Base-by-base conservation (phyloP, 202 grass and related monocot genomes). In the Zizania palustris region DNA sequence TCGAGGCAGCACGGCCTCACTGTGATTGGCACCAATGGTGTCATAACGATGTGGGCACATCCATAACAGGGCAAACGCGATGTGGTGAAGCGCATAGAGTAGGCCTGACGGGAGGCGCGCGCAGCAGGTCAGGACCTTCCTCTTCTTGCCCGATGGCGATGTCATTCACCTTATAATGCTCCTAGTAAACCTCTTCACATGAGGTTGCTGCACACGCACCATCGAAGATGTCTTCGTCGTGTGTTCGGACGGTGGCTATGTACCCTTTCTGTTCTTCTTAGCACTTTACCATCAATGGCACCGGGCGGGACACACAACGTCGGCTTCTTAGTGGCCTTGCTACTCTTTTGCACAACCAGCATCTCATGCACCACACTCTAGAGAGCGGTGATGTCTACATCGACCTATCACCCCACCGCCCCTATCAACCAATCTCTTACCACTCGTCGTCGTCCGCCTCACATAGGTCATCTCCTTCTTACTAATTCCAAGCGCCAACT, bases 61-160 rank as follows among this genome's bases (percentile, higher is more conserved):
- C 74, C 75, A 65, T 0, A n/a, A 1, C 18, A 41, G 60, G 0
- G 28, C 11, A 3, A 37, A 58, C 28, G 66, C 45, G 41, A 35
- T 41, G 51, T 79, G 68, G 83, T 85, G 75, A 68, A 79, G 34
- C 41, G 83, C 62, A 62, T 43, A 80, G 69, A 11, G 11, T 37
- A 62, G 3, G 0, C 44, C 69, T 3, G 53, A 14, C 3, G 62
- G 69, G 63, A 85, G 83, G 7, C 76, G 45, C 44, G 6, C 35
- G 69, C 69, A 85, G 61, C 76, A 85, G 20, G 53, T 40, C 36
- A 80, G 54, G 14, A 74, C 22, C 65, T 71, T 78, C 62, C 42
- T 60, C 40, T 7, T 28, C 14, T 43, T 41, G 7, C 39, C 67
- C 8, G 37, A 28, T 28, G 28, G 0, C 63, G 51, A 0, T 19